Percentiles rank a stretch among this genome's conserved stretches.
phyloP scores from a whole-genome alignment of 441 rosid genomes.

The Rhodomyrtus psidioides region DNA sequence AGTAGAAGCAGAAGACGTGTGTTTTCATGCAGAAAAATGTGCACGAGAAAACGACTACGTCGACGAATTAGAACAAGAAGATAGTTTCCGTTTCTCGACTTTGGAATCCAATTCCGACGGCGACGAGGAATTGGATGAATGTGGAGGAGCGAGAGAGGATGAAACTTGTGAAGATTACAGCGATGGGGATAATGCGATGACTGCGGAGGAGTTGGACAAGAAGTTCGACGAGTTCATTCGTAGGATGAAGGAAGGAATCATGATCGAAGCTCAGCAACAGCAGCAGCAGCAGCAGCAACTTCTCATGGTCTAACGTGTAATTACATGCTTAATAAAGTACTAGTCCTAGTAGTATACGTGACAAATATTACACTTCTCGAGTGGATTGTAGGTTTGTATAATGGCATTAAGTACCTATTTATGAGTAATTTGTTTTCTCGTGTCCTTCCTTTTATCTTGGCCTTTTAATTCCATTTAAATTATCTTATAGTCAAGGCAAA shows the following conservation, averaged over 20 bases:
- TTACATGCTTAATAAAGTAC: neutral
- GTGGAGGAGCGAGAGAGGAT: neutral
- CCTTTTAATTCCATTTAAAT: neutral
- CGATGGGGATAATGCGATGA: slow-evolving; percentile 17
- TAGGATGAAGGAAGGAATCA: slow-evolving; percentile 53
- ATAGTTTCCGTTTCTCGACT: neutral
- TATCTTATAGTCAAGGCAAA: neutral
- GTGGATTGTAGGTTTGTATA: neutral
- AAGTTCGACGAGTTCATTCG: slow-evolving; percentile 61
- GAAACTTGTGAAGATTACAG: slow-evolving; percentile 8
- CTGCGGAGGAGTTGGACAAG: slow-evolving; percentile 44
- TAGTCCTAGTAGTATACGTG: neutral
- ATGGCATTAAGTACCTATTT: neutral
- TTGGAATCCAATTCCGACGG: neutral
- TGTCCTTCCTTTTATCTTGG: neutral
- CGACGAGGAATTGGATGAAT: neutral
- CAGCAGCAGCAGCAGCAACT: slow-evolving; percentile 7
- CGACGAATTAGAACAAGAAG: neutral
- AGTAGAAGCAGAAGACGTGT: neutral
- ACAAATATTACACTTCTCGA: neutral
- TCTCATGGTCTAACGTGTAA: slow-evolving; percentile 30
- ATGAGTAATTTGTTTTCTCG: neutral
- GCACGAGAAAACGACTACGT: neutral
- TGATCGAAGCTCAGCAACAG: slow-evolving; percentile 34
- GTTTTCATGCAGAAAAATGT: slow-evolving; percentile 11